Percentiles rank a stretch among this genome's conserved stretches.
Conservation (phyloP, 805 yeast species). For the Candida nemodendra region DNA sequence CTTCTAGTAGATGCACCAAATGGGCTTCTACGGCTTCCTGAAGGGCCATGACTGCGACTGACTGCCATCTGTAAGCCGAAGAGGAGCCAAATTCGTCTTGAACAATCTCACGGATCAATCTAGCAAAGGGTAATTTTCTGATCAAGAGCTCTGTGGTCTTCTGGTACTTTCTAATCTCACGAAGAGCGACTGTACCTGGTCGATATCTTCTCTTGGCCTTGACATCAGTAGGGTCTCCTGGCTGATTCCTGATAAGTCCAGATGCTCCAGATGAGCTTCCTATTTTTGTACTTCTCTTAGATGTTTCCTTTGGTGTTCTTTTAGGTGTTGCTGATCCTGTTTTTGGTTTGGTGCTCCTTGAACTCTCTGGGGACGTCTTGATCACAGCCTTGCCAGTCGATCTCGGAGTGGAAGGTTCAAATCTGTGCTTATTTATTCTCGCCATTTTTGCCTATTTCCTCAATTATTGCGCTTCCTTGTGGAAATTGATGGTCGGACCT, state of each 20-base stretch:
- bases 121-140: slow-evolving; percentile 73
- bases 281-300: slow-evolving; percentile 2
- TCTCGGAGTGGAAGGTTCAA: slow-evolving; percentile 19
- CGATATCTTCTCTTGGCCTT: slow-evolving; percentile 41
- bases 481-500: no score
- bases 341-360: slow-evolving; percentile 8
- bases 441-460: slow-evolving; percentile 19
- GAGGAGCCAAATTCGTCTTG: slow-evolving; percentile 53
- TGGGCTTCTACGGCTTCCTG: slow-evolving; percentile 85
- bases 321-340: slow-evolving; percentile 6
- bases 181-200: slow-evolving; percentile 65
- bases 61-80: slow-evolving; percentile 72
- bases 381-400: slow-evolving; percentile 8
- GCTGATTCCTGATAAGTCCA: slow-evolving; percentile 47
- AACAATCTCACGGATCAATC: slow-evolving; percentile 73
- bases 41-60: slow-evolving; percentile 70
- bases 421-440: slow-evolving; percentile 22
- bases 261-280: slow-evolving; percentile 33
- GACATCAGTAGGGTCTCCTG: slow-evolving; percentile 50
- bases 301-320: slow-evolving; percentile 3
- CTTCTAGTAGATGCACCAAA: slow-evolving; percentile 69
- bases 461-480: no score
- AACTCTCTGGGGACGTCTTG: slow-evolving; percentile 17
- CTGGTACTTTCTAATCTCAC: slow-evolving; percentile 69
- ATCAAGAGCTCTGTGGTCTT: slow-evolving; percentile 64